Evolutionary conservation across 495 filamentous ascomycete species (phyloP).

Genomic region (Talaromyces trachyspermus): DNA sequence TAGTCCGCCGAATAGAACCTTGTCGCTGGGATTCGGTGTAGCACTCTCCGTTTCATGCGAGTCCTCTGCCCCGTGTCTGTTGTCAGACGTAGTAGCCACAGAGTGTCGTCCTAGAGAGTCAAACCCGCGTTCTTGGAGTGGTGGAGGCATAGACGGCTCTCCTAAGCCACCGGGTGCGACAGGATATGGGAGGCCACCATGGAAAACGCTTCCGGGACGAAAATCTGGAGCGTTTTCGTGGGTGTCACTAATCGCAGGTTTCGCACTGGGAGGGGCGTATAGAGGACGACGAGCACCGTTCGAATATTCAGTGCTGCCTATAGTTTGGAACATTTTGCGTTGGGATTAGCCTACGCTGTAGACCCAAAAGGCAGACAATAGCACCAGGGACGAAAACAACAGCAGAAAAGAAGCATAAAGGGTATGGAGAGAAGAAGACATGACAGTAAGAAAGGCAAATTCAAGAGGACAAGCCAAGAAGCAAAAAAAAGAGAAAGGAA

Average conservation of each 20-base stretch:
- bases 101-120: slow-evolving; percentile 41
- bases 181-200: slow-evolving; percentile 60
- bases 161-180: slow-evolving; percentile 30
- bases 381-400: slow-evolving; percentile 16
- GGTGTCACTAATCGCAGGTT: slow-evolving; percentile 14
- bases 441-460: slow-evolving; percentile 27
- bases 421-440: slow-evolving; percentile 16
- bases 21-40: slow-evolving; percentile 34
- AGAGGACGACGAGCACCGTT: slow-evolving; percentile 24
- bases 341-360: slow-evolving; percentile 40
- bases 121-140: slow-evolving; percentile 58
- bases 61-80: slow-evolving; percentile 23
- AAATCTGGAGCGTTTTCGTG: slow-evolving; percentile 42
- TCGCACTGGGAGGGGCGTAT: slow-evolving; percentile 15
- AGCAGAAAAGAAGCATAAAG: slow-evolving; percentile 20
- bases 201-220: slow-evolving; percentile 72
- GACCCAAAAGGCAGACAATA: slow-evolving; percentile 19
- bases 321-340: slow-evolving; percentile 17
- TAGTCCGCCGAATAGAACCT: slow-evolving; percentile 73
- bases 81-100: slow-evolving; percentile 32
- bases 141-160: slow-evolving; percentile 62
- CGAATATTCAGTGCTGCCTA: slow-evolving; percentile 34
- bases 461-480: too few species aligned
- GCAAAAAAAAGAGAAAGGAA: slow-evolving; percentile 15
- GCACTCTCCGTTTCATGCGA: slow-evolving; percentile 33